These are phyloP conservation scores for Didymella segeticola DNA, from an alignment of 2,329 filamentous ascomycete species.

Conservation along the genomic window DNA sequence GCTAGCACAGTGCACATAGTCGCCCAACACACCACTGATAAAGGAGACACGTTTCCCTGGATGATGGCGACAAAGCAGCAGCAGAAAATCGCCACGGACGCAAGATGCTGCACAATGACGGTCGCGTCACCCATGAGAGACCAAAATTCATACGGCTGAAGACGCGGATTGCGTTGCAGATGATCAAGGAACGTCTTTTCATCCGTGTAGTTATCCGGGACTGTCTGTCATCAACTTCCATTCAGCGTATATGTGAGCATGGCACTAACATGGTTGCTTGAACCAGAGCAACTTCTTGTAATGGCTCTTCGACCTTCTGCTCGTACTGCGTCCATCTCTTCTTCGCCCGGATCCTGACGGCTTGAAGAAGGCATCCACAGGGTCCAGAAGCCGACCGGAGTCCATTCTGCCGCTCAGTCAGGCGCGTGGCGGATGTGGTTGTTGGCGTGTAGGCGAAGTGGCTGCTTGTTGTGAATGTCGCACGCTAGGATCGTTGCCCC, in stretches of 20 bases:
- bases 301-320: constrained; percentile 71
- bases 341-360: constrained; percentile 39
- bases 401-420: constrained; percentile 16
- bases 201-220: constrained; percentile 99
- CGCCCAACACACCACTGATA: constrained; percentile 86
- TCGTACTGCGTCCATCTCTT: constrained; percentile 66
- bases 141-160: constrained; percentile 98
- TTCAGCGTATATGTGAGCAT: neutral
- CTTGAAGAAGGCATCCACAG: constrained; percentile 19
- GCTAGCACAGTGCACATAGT: constrained; percentile 83
- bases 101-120: constrained; percentile 96
- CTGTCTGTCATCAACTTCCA: constrained; percentile 52
- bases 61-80: constrained; percentile 93
- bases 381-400: constrained; percentile 20
- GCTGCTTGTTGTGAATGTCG: neutral
- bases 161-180: constrained; percentile 88
- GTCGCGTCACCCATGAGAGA: constrained; percentile 92
- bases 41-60: constrained; percentile 83
- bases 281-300: constrained; percentile 99
- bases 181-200: constrained; percentile 96
- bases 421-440: neutral
- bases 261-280: constrained; percentile 83
- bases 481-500: constrained; percentile 4
- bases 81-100: constrained; percentile 91
- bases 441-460: neutral